phyloP scores from a whole-genome alignment of 805 yeast genomes.

The Candida incommunis region DNA sequence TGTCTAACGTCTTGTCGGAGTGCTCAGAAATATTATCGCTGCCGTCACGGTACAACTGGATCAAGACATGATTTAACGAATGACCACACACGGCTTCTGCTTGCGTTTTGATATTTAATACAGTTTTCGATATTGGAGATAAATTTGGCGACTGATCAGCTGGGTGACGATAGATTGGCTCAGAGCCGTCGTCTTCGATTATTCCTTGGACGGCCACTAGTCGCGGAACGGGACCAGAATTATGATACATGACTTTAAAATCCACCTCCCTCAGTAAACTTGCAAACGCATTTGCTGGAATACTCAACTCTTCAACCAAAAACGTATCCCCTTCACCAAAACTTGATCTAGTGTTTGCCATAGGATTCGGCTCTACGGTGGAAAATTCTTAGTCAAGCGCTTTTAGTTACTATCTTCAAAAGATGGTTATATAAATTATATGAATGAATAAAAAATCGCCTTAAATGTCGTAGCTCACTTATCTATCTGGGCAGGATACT shows the following conservation, averaged over 20 bases:
- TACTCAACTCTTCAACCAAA: background rate
- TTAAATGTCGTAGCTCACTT: too few relatives aligned
- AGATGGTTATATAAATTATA: background rate
- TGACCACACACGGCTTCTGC: constrained; percentile 1
- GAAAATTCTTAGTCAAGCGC: too few relatives aligned
- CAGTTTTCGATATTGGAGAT: background rate
- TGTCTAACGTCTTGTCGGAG: constrained; percentile 11
- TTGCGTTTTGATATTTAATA: background rate
- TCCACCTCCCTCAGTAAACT: constrained; percentile 3
- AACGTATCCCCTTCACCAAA: background rate
- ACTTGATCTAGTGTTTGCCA: too few relatives aligned
- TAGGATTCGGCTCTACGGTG: too few relatives aligned
- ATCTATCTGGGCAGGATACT: too few relatives aligned
- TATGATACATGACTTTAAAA: constrained; percentile 8
- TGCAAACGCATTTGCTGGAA: background rate
- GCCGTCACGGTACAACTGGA: constrained; percentile 10
- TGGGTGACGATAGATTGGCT: constrained; percentile 11
- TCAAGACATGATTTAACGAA: constrained; percentile 9
- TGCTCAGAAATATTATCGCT: constrained; percentile 11
- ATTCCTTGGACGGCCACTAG: constrained; percentile 10
- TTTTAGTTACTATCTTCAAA: too few relatives aligned
- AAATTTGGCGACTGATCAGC: constrained; percentile 6
- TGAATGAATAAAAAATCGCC: too few relatives aligned
- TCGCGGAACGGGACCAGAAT: constrained; percentile 11
- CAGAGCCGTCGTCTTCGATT: constrained; percentile 3